phyloP scores from a whole-genome alignment of 352 stramenopile genomes.

The Globisporangium alternatum region DNA sequence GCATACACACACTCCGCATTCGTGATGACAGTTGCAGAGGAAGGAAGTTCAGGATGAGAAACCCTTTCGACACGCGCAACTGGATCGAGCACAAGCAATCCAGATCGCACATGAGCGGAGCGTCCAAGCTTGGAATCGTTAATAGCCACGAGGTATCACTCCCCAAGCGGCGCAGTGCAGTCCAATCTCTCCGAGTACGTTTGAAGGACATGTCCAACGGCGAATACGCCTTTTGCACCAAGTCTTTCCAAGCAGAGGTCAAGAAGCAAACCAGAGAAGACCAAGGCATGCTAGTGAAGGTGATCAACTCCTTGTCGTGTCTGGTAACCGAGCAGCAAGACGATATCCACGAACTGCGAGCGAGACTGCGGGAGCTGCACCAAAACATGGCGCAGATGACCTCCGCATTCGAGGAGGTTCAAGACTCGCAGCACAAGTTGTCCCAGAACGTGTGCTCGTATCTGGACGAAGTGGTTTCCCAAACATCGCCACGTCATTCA shows the following conservation, averaged over 20 bases:
- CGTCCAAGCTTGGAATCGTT: conserved; percentile 11
- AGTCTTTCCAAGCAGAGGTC: conserved; percentile 24
- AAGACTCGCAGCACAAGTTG: conserved; percentile 14
- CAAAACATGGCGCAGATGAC: conserved; percentile 3
- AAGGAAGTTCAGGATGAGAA: conserved; percentile 31
- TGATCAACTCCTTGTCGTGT: conserved; percentile 42
- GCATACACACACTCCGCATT: not conserved
- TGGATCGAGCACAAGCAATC: conserved; percentile 34
- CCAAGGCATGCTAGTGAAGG: conserved; percentile 30
- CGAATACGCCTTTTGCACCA: conserved; percentile 16
- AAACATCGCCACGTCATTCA: not conserved
- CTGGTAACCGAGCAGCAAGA: conserved; percentile 49
- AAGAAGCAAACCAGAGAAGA: conserved; percentile 23
- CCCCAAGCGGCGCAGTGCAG: not conserved
- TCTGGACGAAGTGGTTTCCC: conserved; percentile 4
- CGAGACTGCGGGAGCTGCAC: conserved; percentile 7
- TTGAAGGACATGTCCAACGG: not conserved
- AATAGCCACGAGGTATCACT: not conserved
- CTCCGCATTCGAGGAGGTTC: conserved; percentile 19
- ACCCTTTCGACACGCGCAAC: conserved; percentile 18
- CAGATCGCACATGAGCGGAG: conserved; percentile 19
- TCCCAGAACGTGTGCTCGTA: conserved; percentile 19
- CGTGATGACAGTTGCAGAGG: conserved; percentile 26
- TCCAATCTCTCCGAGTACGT: conserved; percentile 1
- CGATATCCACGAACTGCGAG: conserved; percentile 18